Base-by-base conservation (phyloP, 768 basidiomycete genomes). In the Gelatoporia subvermispora region DNA sequence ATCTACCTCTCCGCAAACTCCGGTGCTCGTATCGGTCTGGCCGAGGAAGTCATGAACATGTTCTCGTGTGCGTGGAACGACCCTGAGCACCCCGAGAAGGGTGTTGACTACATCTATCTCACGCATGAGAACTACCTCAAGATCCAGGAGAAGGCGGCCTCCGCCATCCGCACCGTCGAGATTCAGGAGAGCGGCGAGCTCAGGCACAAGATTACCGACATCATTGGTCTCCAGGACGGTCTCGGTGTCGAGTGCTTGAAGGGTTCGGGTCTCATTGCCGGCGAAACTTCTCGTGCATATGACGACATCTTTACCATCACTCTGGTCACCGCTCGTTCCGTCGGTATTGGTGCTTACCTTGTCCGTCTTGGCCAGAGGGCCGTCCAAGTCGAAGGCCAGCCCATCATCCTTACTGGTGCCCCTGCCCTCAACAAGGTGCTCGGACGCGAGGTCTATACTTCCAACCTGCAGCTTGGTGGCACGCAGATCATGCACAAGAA, bases 401-500 rank as follows among this genome's bases (percentile, higher is more conserved):
- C 96, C 2, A 98, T 99, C 71, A 99, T 99, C 66, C 81, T 99
- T 52, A 99, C 96, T 13, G 96, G 96, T 58, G 95, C 95, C 22
- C 82, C 82, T 7, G 96, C 96, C 3, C 80, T 99, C 56, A 99
- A 98, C 79, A 98, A 99, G 71, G 96, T 99, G 4, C 83, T 99
- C 37, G 96, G 96, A 52, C 88, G 96, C 42, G 96, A 98, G 67
- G 96, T 99, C 40, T 98, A 99, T 67, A 97, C 96, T 8, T 96
- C 93, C 47, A 98, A 98, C 68, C 69, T 99, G 58, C 96, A 98
- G 67, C 88, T 99, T 51, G 96, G 96, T 54, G 96, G 96, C 47
- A 98, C 96, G n/a, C 96, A 99, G 63, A 98, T 99, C 75, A 98
- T 99, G 96, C 89, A 93, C 82, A 97, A 97, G 82, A 99, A 99